A percentile compares a stretch with the other conserved stretches of the same genome.
Conservation (phyloP, 176 grass and related monocot genomes). For the Oryza coarctata region DNA sequence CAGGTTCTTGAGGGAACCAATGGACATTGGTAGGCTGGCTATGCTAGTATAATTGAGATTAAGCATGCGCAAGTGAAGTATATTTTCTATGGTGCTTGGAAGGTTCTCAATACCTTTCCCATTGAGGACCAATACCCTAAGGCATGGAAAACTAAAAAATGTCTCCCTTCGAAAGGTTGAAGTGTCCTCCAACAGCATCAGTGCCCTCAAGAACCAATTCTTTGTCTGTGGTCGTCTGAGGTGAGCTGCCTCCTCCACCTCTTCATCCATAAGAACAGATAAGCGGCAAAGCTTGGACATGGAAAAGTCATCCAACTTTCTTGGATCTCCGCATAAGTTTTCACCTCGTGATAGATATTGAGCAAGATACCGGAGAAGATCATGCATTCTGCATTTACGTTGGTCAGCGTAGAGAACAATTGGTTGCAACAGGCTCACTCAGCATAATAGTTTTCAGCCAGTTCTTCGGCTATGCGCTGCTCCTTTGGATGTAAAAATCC, state of each 20-base stretch:
- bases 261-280: neutral
- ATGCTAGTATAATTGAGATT: constrained; percentile 31
- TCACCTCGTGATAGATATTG: constrained; percentile 18
- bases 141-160: neutral
- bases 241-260: neutral
- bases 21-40: constrained; percentile 21
- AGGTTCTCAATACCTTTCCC: constrained; percentile 8
- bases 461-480: constrained; percentile 18
- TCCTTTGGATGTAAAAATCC: neutral
- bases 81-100: constrained; percentile 20
- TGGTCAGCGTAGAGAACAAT: neutral
- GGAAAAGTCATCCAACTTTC: neutral
- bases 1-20: neutral
- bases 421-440: neutral
- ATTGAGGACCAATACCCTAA: constrained; percentile 28
- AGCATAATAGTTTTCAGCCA: constrained; percentile 29
- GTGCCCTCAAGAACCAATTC: neutral
- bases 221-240: constrained; percentile 7
- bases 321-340: constrained; percentile 14
- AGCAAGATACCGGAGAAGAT: constrained; percentile 27
- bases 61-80: constrained; percentile 16
- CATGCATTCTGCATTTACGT: neutral
- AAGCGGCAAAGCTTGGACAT: constrained; percentile 8
- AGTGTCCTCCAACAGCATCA: neutral
- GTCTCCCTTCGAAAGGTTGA: constrained; percentile 2